Percentiles rank a stretch among this genome's conserved stretches.
Conservation (phyloP, 2,329 filamentous ascomycete species). For the Fusarium napiforme region DNA sequence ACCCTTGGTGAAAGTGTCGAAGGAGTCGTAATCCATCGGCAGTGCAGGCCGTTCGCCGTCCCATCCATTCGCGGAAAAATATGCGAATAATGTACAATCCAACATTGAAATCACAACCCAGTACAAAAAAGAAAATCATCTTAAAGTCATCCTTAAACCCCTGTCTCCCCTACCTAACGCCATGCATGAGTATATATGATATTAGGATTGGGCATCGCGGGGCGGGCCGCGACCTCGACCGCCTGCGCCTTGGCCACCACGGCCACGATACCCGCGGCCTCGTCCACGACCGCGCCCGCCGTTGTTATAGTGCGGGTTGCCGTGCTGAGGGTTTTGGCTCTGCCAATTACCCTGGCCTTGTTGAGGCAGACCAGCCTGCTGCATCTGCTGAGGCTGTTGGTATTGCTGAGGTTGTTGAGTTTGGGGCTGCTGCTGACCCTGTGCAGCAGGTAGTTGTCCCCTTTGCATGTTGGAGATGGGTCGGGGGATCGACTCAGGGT, state of each 20-base stretch:
- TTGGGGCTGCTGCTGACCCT: constrained; percentile 47
- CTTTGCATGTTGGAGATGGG: constrained; percentile 68
- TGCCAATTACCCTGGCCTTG: constrained; percentile 56
- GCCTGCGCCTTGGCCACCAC: constrained; percentile 50
- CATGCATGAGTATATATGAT: constrained; percentile 42
- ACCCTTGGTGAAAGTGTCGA: constrained; percentile 34
- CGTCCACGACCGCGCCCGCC: constrained; percentile 53
- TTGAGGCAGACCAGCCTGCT: constrained; percentile 47
- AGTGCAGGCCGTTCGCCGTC: constrained; percentile 49
- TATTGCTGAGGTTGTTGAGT: constrained; percentile 44
- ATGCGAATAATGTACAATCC: constrained; percentile 58
- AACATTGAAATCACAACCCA: constrained; percentile 48
- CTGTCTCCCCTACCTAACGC: constrained; percentile 42
- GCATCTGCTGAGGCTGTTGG: constrained; percentile 46
- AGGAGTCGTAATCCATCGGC: constrained; percentile 46
- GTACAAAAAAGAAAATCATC: constrained; percentile 45
- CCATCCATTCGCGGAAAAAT: constrained; percentile 51
- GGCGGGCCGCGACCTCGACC: constrained; percentile 52
- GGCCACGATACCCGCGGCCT: constrained; percentile 53
- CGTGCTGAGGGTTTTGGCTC: constrained; percentile 51
- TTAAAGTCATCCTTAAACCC: constrained; percentile 40
- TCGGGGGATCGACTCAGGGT: constrained; percentile 92
- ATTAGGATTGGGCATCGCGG: constrained; percentile 51
- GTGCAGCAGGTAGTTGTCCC: constrained; percentile 42
- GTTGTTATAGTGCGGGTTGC: constrained; percentile 48